Base-by-base conservation (phyloP, 345 rosid genomes). In the Abelmoschus esculentus region DNA sequence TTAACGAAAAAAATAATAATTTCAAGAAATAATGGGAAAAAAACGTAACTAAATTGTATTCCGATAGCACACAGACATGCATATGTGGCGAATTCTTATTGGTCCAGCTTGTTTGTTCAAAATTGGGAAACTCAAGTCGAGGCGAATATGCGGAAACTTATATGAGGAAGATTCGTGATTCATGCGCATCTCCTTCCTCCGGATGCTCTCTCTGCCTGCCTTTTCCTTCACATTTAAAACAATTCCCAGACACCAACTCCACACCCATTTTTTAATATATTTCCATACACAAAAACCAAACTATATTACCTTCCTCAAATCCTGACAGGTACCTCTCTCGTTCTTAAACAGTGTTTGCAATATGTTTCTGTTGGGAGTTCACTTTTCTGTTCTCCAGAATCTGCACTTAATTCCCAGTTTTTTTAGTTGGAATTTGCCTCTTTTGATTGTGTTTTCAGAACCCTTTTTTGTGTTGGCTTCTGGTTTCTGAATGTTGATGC, bases 131-230 rank as follows among this genome's bases (percentile, higher is more conserved):
- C 26, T 22, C 26, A 56, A 56, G 7, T 12, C 11, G 3, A 59
- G 10, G 14, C 44, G 75, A 69, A 77, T 77, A 72, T 77, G 71
- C 73, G 62, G 11, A 15, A 7, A 12, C 47, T 34, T 12, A 28
- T 26, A 26, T 13, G 38, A 49, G 1, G 76, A 76, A 76, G 80
- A 72, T 76, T 76, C 76, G 55, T 55, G 56, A 15, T 13, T 12
- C 38, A 59, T 72, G 65, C 70, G 79, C 79, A 67, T 72, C 75
- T 60, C 17, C 32, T 15, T 1, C 36, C 8, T 17, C 55, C 3
- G 54, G 26, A 55, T 44, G 18, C 70, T 53, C 55, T 6, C 68
- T 36, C 57, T 66, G 22, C 12, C 38, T 7, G 10, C 28, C 28
- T 15, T 54, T 54, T 54, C 55, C n/a, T 47, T 14, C 13, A 47